Percentiles rank a stretch among this genome's conserved stretches.
Conservation (phyloP, 2,329 filamentous ascomycete species). For the Aspergillus versicolor region DNA sequence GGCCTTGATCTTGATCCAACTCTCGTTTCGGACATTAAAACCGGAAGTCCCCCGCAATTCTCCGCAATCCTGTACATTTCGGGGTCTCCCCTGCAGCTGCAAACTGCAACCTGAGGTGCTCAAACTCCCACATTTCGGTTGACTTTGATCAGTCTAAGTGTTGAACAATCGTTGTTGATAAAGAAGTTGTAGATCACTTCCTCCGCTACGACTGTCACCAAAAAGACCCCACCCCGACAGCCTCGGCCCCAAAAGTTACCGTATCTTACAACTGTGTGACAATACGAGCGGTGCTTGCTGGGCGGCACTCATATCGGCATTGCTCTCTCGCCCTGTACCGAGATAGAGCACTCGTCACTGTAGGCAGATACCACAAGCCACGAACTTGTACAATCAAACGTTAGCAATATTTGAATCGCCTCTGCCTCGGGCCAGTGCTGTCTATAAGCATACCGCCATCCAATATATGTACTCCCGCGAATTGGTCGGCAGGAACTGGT, state of each 20-base stretch:
- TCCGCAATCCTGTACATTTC: no score
- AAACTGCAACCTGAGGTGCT: no score
- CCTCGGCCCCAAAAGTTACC: constrained; percentile 25
- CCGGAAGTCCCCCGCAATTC: background rate
- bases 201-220: background rate
- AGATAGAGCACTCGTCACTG: background rate
- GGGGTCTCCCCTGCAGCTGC: no score
- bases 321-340: constrained; percentile 22
- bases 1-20: no score
- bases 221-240: constrained; percentile 8
- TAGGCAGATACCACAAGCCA: background rate
- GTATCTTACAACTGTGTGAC: constrained; percentile 26
- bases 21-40: background rate
- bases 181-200: background rate
- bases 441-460: background rate
- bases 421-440: background rate
- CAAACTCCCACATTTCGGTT: no score
- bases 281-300: background rate
- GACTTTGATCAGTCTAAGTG: no score
- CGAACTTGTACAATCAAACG: background rate
- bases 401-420: background rate
- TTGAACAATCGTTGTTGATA: no score
- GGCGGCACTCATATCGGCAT: constrained; percentile 20
- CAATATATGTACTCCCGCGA: background rate
- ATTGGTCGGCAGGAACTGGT: background rate